These are phyloP conservation scores for Xylariaceae sp. DNA, from an alignment of 2,329 filamentous ascomycete species.

Conservation along the genomic window DNA sequence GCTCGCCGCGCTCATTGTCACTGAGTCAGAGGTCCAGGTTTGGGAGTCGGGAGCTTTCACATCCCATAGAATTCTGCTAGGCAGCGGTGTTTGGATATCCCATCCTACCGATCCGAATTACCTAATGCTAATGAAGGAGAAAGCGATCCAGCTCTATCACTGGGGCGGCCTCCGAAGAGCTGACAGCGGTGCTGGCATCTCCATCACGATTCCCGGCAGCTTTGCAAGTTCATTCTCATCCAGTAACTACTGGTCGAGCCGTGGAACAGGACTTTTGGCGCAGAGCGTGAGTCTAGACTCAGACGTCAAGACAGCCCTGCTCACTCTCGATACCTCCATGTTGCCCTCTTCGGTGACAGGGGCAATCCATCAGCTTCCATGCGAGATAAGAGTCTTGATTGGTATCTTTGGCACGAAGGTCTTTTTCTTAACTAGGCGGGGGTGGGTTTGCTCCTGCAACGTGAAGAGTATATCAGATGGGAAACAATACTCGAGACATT, in stretches of 20 bases:
- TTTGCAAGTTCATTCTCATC: not conserved
- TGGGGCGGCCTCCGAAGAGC: not conserved
- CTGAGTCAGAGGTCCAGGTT: not conserved
- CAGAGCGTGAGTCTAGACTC: not conserved
- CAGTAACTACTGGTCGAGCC: not conserved
- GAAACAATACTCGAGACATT: not conserved
- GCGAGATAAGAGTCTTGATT: not conserved
- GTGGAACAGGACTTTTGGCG: not conserved
- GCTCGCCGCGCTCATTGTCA: not conserved
- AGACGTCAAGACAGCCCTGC: not conserved
- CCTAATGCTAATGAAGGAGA: not conserved
- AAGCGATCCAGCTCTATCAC: not conserved
- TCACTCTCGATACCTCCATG: not conserved
- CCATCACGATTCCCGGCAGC: not conserved
- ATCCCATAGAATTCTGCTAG: not conserved
- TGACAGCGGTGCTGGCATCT: not conserved
- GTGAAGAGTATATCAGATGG: not conserved
- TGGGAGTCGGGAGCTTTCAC: not conserved
- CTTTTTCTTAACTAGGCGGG: not conserved
- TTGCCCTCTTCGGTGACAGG: not conserved
- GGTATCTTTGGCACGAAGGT: not conserved
- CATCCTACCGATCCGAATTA: not conserved
- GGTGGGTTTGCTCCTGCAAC: not conserved
- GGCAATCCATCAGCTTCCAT: not conserved
- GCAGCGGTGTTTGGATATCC: not conserved